Evolutionary conservation across 1,139 yeast genomes (phyloP), one percentile per base, ranked within the genome.

Genomic region (Debaryomyces sp.): DNA sequence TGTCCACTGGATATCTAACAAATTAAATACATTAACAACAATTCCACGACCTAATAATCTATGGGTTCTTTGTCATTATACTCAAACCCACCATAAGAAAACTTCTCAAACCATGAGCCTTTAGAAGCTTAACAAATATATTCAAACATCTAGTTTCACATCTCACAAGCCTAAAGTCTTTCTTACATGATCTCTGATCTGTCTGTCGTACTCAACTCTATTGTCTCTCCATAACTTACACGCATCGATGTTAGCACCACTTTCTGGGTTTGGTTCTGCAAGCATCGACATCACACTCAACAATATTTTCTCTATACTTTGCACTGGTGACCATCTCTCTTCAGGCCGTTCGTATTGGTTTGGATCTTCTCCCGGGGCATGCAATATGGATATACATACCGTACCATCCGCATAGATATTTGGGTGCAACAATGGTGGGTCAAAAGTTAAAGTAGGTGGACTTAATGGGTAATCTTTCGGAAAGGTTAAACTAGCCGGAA

Each of bases 291-390:
- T 84, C 24, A 94, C 98, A 66, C 96, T 87, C 52, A 94, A 71
- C 54, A 94, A 75, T 51, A 94, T 94, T 79, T 94, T 94, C 70
- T 94, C 99, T 24, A 94, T 92, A 62, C 96, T 89, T 66, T 94
- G 99, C 40, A 94, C 94, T 0, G 99, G 99, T 6, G 96, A 88
- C 99, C 99, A 94, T 55, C 99, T 77, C 68, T 94, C 99, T 55
- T 92, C 95, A 0, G 98, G 96, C 30, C 89, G 70, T 66, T 94
- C 99, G 68, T 94, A 94, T 77, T 87, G 92, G 66, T 91, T 84
- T 23, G 99, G 98, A 67, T 94, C 99, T 60, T 92, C 96, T 10
- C 99, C 99, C 0, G 98, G 96, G 1, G 97, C 84, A 64, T 94
- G 99, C 54, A 94, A 75, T 51, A 94, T 94, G 22, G 97, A 90